phyloP scores from a whole-genome alignment of 768 basidiomycete genomes.

The Leccinum boreale region DNA sequence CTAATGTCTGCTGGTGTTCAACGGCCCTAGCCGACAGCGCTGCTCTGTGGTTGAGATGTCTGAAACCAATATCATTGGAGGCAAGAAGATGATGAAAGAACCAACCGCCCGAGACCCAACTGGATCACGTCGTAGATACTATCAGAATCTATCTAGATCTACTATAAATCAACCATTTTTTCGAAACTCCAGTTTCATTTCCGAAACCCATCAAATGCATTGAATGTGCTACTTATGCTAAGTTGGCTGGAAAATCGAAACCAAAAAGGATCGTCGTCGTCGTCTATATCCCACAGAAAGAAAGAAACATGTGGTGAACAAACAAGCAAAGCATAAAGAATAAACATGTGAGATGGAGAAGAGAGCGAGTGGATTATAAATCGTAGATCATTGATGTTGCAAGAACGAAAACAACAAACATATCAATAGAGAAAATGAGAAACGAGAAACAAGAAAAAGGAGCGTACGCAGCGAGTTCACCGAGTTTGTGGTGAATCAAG shows the following conservation, averaged over 20 bases:
- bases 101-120: too few relatives aligned
- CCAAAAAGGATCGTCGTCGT: slow-evolving; percentile 4
- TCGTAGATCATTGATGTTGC: not conserved
- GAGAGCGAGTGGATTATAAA: not conserved
- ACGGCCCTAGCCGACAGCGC: too few relatives aligned
- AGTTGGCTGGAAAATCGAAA: not conserved
- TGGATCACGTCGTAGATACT: too few relatives aligned
- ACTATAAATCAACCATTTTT: not conserved
- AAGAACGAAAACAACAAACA: not conserved
- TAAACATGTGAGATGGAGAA: not conserved
- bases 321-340: not conserved
- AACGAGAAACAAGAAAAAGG: slow-evolving; percentile 8
- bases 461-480: slow-evolving; percentile 19
- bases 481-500: not conserved
- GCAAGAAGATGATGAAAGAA: too few relatives aligned
- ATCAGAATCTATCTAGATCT: too few relatives aligned
- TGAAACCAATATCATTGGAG: too few relatives aligned
- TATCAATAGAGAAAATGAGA: not conserved
- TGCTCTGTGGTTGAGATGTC: too few relatives aligned
- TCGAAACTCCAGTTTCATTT: not conserved
- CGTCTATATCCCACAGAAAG: slow-evolving; percentile 6
- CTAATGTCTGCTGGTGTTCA: too few relatives aligned
- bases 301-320: not conserved
- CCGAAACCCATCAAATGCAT: not conserved
- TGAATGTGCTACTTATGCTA: not conserved